Percentiles rank a stretch among this genome's conserved stretches.
Evolutionary conservation across 441 rosid species (phyloP).

Genomic region (Populus hybrid): DNA sequence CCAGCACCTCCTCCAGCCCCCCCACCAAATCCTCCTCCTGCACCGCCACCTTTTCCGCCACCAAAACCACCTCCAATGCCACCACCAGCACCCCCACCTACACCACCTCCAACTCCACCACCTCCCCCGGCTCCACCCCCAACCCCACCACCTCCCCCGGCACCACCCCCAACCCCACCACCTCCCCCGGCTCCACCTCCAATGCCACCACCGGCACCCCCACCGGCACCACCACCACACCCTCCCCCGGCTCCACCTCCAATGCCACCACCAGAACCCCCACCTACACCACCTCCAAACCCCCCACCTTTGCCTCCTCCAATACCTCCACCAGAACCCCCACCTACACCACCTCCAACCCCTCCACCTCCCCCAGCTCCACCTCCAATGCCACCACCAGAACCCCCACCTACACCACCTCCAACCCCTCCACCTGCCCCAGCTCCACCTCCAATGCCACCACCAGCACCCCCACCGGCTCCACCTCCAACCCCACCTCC

Average conservation of each 20-base stretch:
- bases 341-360: too few relatives aligned
- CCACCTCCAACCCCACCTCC: background rate
- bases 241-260: background rate
- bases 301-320: background rate
- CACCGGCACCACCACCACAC: background rate
- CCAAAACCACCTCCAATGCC: background rate
- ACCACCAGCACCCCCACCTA: background rate
- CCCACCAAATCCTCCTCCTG: constrained; percentile 6
- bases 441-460: background rate
- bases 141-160: constrained; percentile 3
- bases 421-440: constrained; percentile 9
- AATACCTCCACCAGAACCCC: background rate
- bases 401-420: too few relatives aligned
- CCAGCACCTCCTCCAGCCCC: background rate
- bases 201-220: constrained; percentile 4
- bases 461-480: too few relatives aligned
- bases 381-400: too few relatives aligned
- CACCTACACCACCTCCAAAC: background rate
- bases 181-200: constrained; percentile 24
- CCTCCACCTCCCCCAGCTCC: background rate
- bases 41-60: constrained; percentile 5
- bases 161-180: background rate
- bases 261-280: background rate
- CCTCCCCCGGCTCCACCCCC: constrained; percentile 23
- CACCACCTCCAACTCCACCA: background rate